A percentile compares a stretch with the other conserved stretches of the same genome.
These are phyloP conservation scores for Parastagonospora nodorum DNA, from an alignment of 2,329 filamentous ascomycete genomes.

Conservation along the genomic window DNA sequence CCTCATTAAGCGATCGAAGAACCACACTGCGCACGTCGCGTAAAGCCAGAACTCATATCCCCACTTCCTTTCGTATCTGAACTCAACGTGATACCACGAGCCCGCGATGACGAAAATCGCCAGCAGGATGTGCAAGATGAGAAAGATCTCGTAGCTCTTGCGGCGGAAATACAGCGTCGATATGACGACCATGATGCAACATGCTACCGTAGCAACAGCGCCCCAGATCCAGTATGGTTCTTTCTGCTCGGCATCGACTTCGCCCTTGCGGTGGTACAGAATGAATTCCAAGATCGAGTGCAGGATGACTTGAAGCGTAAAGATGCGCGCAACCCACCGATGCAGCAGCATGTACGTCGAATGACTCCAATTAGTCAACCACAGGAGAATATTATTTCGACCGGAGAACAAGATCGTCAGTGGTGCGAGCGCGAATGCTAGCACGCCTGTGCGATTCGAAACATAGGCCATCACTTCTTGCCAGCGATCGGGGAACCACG, in stretches of 20 bases:
- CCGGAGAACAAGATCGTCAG: conserved; percentile 42
- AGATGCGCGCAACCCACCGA: conserved; percentile 32
- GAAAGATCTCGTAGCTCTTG: conserved; percentile 43
- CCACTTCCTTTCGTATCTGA: conserved; percentile 26
- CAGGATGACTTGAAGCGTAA: conserved; percentile 25
- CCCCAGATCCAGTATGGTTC: conserved; percentile 47
- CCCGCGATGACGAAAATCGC: conserved; percentile 38
- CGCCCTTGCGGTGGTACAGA: conserved; percentile 22
- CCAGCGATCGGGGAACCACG: conserved; percentile 44
- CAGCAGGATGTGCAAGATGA: conserved; percentile 39
- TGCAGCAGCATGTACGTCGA: conserved; percentile 47
- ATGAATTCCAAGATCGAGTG: conserved; percentile 24
- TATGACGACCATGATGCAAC: conserved; percentile 26
- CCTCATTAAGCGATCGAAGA: conserved; percentile 53
- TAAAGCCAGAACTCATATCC: conserved; percentile 56
- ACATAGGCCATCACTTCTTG: conserved; percentile 37
- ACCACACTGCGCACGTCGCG: conserved; percentile 51
- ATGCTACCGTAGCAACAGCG: conserved; percentile 40
- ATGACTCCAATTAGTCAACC: conserved; percentile 47
- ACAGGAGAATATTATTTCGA: conserved; percentile 48
- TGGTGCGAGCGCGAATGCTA: conserved; percentile 37
- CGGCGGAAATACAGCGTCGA: conserved; percentile 35
- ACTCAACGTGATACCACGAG: conserved; percentile 48
- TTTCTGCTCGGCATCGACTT: conserved; percentile 18
- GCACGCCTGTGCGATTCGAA: conserved; percentile 33